Base-by-base conservation (phyloP, 257 asterid genomes). In the Primulina huaijiensis region DNA sequence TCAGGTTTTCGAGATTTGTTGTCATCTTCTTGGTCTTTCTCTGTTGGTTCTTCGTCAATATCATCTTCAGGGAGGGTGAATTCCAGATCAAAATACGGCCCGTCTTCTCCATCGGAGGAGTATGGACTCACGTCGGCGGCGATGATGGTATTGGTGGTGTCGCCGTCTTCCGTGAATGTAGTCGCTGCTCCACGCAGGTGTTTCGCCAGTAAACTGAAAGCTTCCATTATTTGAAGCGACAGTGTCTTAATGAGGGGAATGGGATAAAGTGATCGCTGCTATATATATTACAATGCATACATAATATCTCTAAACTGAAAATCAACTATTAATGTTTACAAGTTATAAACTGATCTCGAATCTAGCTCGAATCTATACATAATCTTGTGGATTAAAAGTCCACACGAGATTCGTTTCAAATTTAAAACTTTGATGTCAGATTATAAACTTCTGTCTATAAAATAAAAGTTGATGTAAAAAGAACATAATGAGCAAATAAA, bases 171-270 rank as follows among this genome's bases (percentile, higher is more conserved):
- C 56, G 72, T 56, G 60, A 40, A 40, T 10, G 3, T 40, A 40
- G 57, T 14, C 78, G 82, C 30, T 64, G 68, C 31, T 29, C 82
- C 27, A 16, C 80, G 82, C 88, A 85, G 81, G 29, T 80, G 80
- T 20, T 83, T 83, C 53, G 4, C 53, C 69, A 80, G 88, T n/a
- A 78, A 52, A 57, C 83, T 78, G 84, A 80, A 83, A 62, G 82
- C 77, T 60, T 83, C 88, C 88, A 83, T 83, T 12, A 83, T 83
- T 38, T 83, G 85, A 55, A 83, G 75, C 80, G 88, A 83, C 88
- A 80, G 87, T 69, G 69, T 73, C 56, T 43, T 43, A 43, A 43
- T 50, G n/a, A 29, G 58, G 40, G 43, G 61, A 59, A 8, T 57
- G 69, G 64, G 66, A 59, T 33, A 11, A 23, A 25, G n/a, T 11